Evolutionary conservation across 116 monocot genomes (phyloP).

Genomic region (Dioscorea cayenensis): DNA sequence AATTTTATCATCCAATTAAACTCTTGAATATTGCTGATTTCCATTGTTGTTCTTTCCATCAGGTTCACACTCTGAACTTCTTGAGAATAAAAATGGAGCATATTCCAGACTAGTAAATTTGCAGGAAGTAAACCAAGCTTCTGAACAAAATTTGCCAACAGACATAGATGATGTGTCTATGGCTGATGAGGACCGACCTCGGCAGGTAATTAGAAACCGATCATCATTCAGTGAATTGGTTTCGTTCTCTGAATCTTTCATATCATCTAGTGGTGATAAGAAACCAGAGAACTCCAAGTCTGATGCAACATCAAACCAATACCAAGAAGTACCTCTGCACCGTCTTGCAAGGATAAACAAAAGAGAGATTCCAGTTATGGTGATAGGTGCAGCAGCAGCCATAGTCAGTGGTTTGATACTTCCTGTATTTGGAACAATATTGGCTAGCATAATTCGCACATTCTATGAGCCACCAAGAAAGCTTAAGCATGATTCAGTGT

Average conservation of each 20-base stretch:
- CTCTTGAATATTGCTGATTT: background rate
- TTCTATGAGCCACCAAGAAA: conserved; percentile 50
- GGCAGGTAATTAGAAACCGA: too few relatives aligned
- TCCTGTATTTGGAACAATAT: conserved; percentile 33
- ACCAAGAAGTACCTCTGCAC: conserved; percentile 25
- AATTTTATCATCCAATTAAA: too few relatives aligned
- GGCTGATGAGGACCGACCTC: conserved; percentile 5
- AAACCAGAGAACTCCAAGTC: background rate
- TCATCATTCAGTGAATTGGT: conserved; percentile 10
- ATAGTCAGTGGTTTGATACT: conserved; percentile 17
- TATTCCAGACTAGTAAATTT: conserved; percentile 69
- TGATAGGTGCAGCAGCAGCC: conserved; percentile 29
- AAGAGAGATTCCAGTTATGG: conserved; percentile 29
- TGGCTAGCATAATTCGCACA: conserved; percentile 43
- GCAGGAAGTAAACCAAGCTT: conserved; percentile 46
- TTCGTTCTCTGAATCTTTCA: conserved; percentile 23
- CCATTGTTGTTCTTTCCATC: background rate
- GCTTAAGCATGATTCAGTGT: conserved; percentile 37
- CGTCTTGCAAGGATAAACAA: conserved; percentile 45
- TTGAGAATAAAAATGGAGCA: conserved; percentile 55
- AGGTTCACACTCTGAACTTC: conserved; percentile 67
- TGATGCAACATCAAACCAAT: conserved; percentile 1
- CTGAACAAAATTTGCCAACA: conserved; percentile 4
- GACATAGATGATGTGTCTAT: background rate
- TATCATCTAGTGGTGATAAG: conserved; percentile 19